Conservation (phyloP, 768 basidiomycete species). For the Leccinum boreale region DNA sequence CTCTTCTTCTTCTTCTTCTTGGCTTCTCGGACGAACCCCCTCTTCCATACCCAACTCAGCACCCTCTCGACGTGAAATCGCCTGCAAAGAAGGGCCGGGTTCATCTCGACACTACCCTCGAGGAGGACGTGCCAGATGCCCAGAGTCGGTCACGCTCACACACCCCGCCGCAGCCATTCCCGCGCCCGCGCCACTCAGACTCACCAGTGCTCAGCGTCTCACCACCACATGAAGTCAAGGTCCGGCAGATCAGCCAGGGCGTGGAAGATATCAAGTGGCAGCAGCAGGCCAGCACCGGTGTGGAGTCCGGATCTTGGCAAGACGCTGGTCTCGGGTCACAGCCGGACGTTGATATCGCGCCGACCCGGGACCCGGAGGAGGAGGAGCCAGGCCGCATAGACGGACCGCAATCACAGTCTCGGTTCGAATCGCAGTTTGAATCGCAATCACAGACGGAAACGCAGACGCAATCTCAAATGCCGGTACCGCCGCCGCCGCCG, state of each 20-base stretch:
- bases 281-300: conserved; percentile 29
- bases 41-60: conserved; percentile 19
- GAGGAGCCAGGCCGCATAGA: not conserved
- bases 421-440: not conserved
- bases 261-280: conserved; percentile 78
- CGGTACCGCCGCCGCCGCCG: not conserved
- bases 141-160: conserved; percentile 42
- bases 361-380: conserved; percentile 5
- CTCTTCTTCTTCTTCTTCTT: not conserved
- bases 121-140: not conserved
- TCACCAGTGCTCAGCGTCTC: conserved; percentile 44
- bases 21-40: not conserved
- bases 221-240: conserved; percentile 77
- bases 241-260: conserved; percentile 74
- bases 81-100: conserved; percentile 78
- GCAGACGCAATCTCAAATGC: not conserved
- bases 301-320: conserved; percentile 3
- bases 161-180: conserved; percentile 46
- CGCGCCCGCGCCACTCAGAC: conserved; percentile 20
- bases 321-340: conserved; percentile 8
- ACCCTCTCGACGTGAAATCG: conserved; percentile 44
- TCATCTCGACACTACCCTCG: conserved; percentile 43
- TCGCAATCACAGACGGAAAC: not conserved
- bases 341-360: conserved; percentile 1
- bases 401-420: not conserved